Percentiles rank a stretch among this genome's conserved stretches.
Conservation (phyloP, 305 asterid genomes). For the Andrographis paniculata region DNA sequence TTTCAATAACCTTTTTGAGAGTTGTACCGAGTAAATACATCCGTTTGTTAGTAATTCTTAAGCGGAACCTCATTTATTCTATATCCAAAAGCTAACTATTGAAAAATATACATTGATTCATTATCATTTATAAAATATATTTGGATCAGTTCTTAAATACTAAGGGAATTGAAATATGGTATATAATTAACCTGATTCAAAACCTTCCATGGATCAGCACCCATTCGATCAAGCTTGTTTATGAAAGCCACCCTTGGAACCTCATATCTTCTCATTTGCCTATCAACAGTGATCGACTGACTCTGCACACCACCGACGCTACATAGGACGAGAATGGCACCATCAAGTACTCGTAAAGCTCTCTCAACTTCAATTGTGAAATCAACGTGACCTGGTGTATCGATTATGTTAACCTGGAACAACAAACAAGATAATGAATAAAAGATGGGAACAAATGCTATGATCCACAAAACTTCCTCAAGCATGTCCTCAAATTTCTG, state of each 20-base stretch:
- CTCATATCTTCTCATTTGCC: slow-evolving; percentile 99
- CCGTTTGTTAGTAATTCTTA: too few relatives aligned
- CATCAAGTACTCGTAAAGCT: slow-evolving; percentile 97
- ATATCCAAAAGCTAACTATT: too few relatives aligned
- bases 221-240: slow-evolving; percentile 97
- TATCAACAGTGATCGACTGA: slow-evolving; percentile 95
- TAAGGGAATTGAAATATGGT: too few relatives aligned
- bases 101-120: too few relatives aligned
- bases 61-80: too few relatives aligned
- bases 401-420: slow-evolving; percentile 84
- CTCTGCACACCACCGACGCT: slow-evolving; percentile 99
- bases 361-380: slow-evolving; percentile 99
- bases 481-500: too few relatives aligned
- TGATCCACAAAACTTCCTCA: too few relatives aligned
- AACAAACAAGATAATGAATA: slow-evolving; percentile 3
- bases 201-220: slow-evolving; percentile 98
- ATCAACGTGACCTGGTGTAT: slow-evolving; percentile 97
- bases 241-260: slow-evolving; percentile 96
- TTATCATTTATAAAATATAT: too few relatives aligned
- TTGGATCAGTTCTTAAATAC: too few relatives aligned
- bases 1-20: too few relatives aligned
- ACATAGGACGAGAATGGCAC: slow-evolving; percentile 93
- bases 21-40: too few relatives aligned
- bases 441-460: slow-evolving; percentile 2
- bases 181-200: slow-evolving; percentile 85